Evolutionary conservation across 768 basidiomycete species (phyloP).

Genomic region (Lactarius hatsudake): DNA sequence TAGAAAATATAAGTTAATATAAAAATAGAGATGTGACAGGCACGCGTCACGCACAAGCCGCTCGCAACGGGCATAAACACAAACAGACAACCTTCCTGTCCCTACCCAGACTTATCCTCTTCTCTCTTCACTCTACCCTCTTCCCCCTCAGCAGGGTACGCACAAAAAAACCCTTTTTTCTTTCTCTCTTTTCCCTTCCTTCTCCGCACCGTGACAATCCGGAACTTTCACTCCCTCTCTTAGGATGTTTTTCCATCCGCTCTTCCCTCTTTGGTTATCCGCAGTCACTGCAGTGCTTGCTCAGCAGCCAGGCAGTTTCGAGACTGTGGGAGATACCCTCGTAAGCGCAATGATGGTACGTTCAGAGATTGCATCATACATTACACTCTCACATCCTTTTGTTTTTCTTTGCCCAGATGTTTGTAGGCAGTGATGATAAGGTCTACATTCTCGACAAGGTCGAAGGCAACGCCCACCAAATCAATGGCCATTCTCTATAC

Average conservation of each 20-base stretch:
- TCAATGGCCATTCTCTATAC: conserved; percentile 73
- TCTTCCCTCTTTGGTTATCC: conserved; percentile 48
- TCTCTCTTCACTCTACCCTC: neutral
- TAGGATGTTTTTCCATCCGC: conserved; percentile 31
- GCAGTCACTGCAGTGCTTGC: conserved; percentile 31
- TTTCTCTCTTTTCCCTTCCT: neutral
- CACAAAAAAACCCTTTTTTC: neutral
- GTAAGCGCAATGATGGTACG: conserved; percentile 57
- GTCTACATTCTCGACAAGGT: conserved; percentile 94
- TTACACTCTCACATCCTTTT: neutral
- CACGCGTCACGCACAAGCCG: neutral
- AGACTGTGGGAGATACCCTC: conserved; percentile 38
- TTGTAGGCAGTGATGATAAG: conserved; percentile 73
- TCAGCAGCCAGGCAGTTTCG: conserved; percentile 33
- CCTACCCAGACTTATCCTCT: neutral
- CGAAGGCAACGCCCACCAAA: conserved; percentile 65
- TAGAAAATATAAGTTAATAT: neutral
- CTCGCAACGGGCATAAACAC: neutral
- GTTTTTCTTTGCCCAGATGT: conserved; percentile 50
- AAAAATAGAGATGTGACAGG: neutral
- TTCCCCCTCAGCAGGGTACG: neutral
- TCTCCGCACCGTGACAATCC: neutral
- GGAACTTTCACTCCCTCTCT: neutral
- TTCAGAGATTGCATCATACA: conserved; percentile 7
- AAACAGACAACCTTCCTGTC: neutral